Evolutionary conservation across 768 basidiomycete genomes (phyloP).

Genomic region (Trametes villosa): DNA sequence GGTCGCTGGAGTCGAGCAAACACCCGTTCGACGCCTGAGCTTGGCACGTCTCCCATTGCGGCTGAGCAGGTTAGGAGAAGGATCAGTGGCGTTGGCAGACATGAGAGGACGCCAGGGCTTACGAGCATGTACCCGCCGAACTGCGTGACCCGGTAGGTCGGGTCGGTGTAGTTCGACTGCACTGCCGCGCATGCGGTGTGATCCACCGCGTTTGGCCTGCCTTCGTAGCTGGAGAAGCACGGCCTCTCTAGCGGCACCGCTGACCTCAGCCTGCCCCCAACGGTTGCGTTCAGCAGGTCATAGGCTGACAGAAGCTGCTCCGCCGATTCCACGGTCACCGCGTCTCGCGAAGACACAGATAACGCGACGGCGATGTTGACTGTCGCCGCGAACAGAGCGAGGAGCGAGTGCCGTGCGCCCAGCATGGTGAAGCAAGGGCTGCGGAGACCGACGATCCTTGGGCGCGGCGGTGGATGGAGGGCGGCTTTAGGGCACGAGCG

Average conservation of each 20-base stretch:
- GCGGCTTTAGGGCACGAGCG: too few relatives aligned
- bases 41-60: constrained; percentile 64
- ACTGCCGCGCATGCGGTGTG: constrained; percentile 32
- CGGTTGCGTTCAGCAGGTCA: constrained; percentile 29
- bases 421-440: not conserved
- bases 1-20: constrained; percentile 45
- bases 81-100: not conserved
- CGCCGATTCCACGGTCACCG: not conserved
- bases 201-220: constrained; percentile 22
- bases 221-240: constrained; percentile 39
- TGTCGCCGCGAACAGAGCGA: not conserved
- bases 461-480: too few relatives aligned
- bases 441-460: too few relatives aligned
- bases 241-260: constrained; percentile 36
- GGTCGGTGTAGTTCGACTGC: constrained; percentile 34
- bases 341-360: not conserved
- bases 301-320: not conserved
- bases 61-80: constrained; percentile 27
- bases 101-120: not conserved
- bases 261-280: constrained; percentile 36
- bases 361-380: not conserved
- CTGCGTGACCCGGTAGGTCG: constrained; percentile 29
- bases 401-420: not conserved
- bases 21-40: constrained; percentile 43
- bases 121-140: constrained; percentile 40